A percentile compares a stretch with the other conserved stretches of the same genome.
Evolutionary conservation across 2,329 filamentous ascomycete genomes (phyloP).

Genomic region (Cytospora mali): DNA sequence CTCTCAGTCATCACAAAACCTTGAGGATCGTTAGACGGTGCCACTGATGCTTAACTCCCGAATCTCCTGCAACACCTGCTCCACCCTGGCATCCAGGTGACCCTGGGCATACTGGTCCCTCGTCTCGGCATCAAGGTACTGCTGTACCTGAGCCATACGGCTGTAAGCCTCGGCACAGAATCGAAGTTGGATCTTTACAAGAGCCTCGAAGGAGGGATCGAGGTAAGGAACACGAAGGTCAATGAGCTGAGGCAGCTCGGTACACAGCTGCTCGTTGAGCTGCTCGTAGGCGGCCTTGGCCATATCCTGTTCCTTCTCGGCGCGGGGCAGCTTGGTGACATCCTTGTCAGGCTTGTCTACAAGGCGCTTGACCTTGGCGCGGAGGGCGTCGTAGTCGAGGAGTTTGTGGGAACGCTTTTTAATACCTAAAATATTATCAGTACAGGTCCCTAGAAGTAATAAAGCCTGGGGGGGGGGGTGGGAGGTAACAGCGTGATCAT

Average conservation of each 20-base stretch:
- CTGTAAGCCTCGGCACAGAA: constrained; percentile 98
- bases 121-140: constrained; percentile 94
- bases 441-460: background rate
- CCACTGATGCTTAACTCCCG: constrained; percentile 90
- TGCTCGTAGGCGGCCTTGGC: constrained; percentile 92
- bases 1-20: background rate
- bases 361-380: constrained; percentile 94
- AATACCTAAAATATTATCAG: constrained; percentile 63
- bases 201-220: constrained; percentile 93
- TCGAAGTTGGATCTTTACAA: constrained; percentile 96
- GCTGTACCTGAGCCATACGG: constrained; percentile 98
- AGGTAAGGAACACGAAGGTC: constrained; percentile 96
- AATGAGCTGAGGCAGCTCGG: constrained; percentile 92
- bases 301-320: constrained; percentile 96
- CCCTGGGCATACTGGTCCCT: constrained; percentile 95
- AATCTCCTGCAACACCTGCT: constrained; percentile 96
- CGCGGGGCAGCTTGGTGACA: constrained; percentile 90
- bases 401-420: constrained; percentile 99
- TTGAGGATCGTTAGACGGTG: constrained; percentile 51
- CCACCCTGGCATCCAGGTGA: constrained; percentile 86
- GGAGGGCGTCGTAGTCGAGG: constrained; percentile 94
- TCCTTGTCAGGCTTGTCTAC: constrained; percentile 99
- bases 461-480: too few relatives aligned
- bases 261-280: constrained; percentile 93
- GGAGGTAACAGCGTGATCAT: constrained; percentile 36